Evolutionary conservation across 805 yeast species (phyloP).

Genomic region (Suhomyces sp.): DNA sequence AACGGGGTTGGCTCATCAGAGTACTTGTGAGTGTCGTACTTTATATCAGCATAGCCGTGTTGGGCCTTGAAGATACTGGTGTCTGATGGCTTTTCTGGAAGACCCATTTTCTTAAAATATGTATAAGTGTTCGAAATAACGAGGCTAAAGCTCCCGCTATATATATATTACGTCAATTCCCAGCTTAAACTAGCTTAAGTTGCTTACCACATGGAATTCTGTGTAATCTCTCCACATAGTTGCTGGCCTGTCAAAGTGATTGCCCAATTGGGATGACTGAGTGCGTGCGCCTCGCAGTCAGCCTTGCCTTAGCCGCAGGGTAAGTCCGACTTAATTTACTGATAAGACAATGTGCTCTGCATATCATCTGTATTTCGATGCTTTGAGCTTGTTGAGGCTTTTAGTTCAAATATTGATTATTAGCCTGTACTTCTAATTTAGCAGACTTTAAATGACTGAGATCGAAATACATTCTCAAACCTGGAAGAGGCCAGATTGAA

Average conservation of each 20-base stretch:
- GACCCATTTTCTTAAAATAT: slow-evolving; percentile 7
- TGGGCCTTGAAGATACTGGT: slow-evolving; percentile 27
- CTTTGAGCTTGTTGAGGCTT: neutral
- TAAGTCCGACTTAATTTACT: neutral
- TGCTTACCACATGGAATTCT: slow-evolving; percentile 1
- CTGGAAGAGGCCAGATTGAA: neutral
- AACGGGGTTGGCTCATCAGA: slow-evolving; percentile 34
- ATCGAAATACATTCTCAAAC: no score
- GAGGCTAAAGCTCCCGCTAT: neutral
- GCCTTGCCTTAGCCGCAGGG: neutral
- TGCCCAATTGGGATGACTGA: neutral
- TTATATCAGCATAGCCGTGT: slow-evolving; percentile 29
- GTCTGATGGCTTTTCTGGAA: slow-evolving; percentile 31
- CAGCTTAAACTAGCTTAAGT: neutral
- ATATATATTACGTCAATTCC: slow-evolving; percentile 1
- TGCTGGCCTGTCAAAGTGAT: neutral
- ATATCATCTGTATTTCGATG: neutral
- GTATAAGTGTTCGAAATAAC: neutral
- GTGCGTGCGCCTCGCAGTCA: neutral
- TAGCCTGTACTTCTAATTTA: neutral
- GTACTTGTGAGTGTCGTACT: slow-evolving; percentile 29
- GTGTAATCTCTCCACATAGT: neutral
- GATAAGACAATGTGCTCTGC: neutral
- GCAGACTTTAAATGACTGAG: neutral
- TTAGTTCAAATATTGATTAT: neutral